These are phyloP conservation scores for Alternaria sp. DNA, from an alignment of 2,329 filamentous ascomycete species.

Conservation along the genomic window DNA sequence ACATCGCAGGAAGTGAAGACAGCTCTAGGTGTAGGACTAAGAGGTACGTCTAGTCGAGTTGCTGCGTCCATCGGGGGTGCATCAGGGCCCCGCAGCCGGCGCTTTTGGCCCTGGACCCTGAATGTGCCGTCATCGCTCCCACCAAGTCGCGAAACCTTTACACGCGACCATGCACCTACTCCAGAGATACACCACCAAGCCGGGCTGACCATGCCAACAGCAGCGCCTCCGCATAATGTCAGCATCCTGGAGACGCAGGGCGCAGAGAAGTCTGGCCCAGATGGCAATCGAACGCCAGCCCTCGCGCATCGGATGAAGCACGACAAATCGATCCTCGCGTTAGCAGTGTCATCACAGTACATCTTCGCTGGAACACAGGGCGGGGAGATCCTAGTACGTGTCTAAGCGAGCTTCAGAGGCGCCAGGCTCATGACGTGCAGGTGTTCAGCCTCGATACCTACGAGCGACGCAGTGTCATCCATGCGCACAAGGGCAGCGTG, in stretches of 20 bases:
- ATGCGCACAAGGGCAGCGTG: conserved; percentile 90
- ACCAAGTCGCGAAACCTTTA: conserved; percentile 17
- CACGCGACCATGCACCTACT: conserved; percentile 32
- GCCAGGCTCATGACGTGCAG: conserved; percentile 40
- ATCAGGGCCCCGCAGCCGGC: conserved; percentile 15
- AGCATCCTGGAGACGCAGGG: conserved; percentile 24
- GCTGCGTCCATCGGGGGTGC: neutral
- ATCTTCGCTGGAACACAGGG: conserved; percentile 94
- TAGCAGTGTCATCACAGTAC: conserved; percentile 79
- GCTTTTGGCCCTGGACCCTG: conserved; percentile 19
- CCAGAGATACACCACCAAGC: conserved; percentile 7
- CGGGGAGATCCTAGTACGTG: conserved; percentile 79
- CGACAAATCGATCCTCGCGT: conserved; percentile 78
- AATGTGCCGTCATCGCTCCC: conserved; percentile 30
- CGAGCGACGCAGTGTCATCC: conserved; percentile 76
- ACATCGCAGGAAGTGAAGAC: conserved; percentile 30
- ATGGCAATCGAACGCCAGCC: conserved; percentile 56
- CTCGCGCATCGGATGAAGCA: conserved; percentile 78
- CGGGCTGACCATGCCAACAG: conserved; percentile 38
- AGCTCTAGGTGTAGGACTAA: conserved; percentile 10
- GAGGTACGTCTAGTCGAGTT: conserved; percentile 21
- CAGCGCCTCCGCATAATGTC: conserved; percentile 35
- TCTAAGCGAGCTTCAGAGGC: neutral
- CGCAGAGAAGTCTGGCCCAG: conserved; percentile 6
- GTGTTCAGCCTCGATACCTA: conserved; percentile 90